phyloP scores from a whole-genome alignment of 192 early-diverging fungal species.

The Coemansia nantahalensis region DNA sequence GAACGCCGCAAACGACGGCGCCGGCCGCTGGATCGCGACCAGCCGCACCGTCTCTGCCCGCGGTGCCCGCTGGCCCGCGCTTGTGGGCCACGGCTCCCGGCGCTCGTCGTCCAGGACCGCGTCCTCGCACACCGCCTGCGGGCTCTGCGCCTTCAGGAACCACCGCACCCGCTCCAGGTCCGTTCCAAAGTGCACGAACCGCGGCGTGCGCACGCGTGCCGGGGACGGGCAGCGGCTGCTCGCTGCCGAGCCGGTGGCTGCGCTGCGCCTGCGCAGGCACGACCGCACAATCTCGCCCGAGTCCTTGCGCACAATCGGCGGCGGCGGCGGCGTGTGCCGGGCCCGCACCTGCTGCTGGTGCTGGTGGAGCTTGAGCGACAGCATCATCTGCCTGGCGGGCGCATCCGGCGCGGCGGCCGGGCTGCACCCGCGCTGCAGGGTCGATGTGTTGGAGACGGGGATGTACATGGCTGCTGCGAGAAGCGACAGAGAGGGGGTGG shows the following conservation, averaged over 20 bases:
- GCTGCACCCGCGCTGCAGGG: too few relatives aligned
- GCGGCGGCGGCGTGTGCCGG: conserved; percentile 11
- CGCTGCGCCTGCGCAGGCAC: conserved; percentile 34
- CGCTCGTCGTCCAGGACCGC: conserved; percentile 30
- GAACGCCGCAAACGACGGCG: conserved; percentile 43
- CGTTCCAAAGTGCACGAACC: conserved; percentile 66
- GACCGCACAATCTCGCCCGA: conserved; percentile 52
- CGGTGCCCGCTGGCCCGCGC: too few relatives aligned
- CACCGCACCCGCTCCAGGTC: conserved; percentile 69
- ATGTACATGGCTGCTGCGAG: too few relatives aligned
- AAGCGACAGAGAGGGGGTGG: too few relatives aligned
- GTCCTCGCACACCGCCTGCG: conserved; percentile 51
- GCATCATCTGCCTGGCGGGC: too few relatives aligned
- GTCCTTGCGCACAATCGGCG: conserved; percentile 41
- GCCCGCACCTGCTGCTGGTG: conserved; percentile 17
- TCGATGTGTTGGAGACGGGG: too few relatives aligned
- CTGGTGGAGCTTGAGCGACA: conserved; percentile 26
- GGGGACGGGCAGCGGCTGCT: neutral
- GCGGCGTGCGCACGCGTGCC: conserved; percentile 36
- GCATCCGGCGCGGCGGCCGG: too few relatives aligned
- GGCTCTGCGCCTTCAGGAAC: conserved; percentile 69
- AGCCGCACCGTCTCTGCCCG: conserved; percentile 17
- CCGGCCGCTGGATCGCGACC: conserved; percentile 37
- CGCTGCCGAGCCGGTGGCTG: conserved; percentile 11
- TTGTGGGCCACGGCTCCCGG: neutral